Evolutionary conservation across 2,329 filamentous ascomycete species (phyloP), one percentile per base, ranked within the genome.

Genomic region (Sclerotinia trifoliorum): DNA sequence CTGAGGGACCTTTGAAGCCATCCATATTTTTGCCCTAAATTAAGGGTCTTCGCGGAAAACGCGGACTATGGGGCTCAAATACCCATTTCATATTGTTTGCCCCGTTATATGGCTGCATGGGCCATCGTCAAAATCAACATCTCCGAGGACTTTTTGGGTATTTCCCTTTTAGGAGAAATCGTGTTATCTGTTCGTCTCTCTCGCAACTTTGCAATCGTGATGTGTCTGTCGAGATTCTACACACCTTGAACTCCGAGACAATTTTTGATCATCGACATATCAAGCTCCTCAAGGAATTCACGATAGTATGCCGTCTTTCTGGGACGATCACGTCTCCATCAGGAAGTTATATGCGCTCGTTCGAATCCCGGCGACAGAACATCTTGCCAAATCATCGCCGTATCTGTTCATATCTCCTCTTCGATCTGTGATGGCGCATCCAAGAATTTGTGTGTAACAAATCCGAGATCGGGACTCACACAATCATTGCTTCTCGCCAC

Each of bases 31-130:
- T 39, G 60, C 46, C 46, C 46, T 39, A 63, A 42, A 51, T 63
- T 39, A 63, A 63, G 60, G 60, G 46, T 63, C 60, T 51, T 24
- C 46, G 46, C 46, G 60, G 60, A n/a, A 51, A 62, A 39, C 60
- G 60, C 60, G 60, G 60, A n/a, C 46, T 39, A 42, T 52, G 46
- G 46, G 48, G 60, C 29, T 63, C 8, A 13, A 19, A 39, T 63
- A 63, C 29, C 44, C 44, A 51, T 35, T 62, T 19, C 29, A n/a
- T n/a, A 61, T 21, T 46, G 51, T 63, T 63, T 46, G 46, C 60
- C 60, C 60, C 46, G 39, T 62, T 51, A 6, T 15, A 48, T 51
- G 46, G 32, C 48, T 39, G 29, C 46, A 51, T 63, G 32, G 60
- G 32, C 29, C 46, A 51, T 51, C n/a, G 48, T 63, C 60, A 63